Evolutionary conservation across 768 basidiomycete species (phyloP), one percentile per base, ranked within the genome.

Genomic region (Tylopilus sp.): DNA sequence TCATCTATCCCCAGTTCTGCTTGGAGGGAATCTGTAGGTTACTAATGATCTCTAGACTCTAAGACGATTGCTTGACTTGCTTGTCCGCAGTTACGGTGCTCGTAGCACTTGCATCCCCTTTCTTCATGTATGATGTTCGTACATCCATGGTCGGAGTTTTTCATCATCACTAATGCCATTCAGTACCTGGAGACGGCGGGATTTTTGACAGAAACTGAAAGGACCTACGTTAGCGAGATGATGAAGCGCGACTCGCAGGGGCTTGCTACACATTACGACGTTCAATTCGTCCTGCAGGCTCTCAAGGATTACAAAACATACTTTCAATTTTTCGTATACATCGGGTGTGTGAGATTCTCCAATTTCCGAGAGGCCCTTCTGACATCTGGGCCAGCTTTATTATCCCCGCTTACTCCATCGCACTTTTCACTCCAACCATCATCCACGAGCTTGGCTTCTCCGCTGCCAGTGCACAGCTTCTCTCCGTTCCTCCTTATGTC

Each of bases 71-170:
- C 23, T 52, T 33, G 38, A 60, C 41, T 25, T 38, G 13, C 25
- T 26, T 40, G 8, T 28, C 26, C 12, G 8, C 26, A 58, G 57
- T 15, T 15, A 58, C 57, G 4, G 48, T 58, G 48, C 20, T 58
- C 31, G 5, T 31, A 20, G 57, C 67, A 17, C 43, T 60, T 7
- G 12, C 22, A 8, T 48, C 58, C 5, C 78, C 69, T 62, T 82
- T 78, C 65, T 72, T 73, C 57, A 75, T 84, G 62, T 64, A 78
- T 46, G 80, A 83, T 60, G 78, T 79, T 51, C 48, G 75, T 58
- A 10, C 21, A 35, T 46, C 15, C 21, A 31, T 46, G 40, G 30
- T 20, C 23, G 9, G 25, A 10, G 25, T 41, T 22, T 18, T 41
- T 8, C 30, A 26, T 40, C 21, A 30, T 11, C 23, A 7, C 53